Percentiles rank a stretch among this genome's conserved stretches.
Conservation (phyloP, 176 grass and related monocot genomes). For the Zoysia pacifica region DNA sequence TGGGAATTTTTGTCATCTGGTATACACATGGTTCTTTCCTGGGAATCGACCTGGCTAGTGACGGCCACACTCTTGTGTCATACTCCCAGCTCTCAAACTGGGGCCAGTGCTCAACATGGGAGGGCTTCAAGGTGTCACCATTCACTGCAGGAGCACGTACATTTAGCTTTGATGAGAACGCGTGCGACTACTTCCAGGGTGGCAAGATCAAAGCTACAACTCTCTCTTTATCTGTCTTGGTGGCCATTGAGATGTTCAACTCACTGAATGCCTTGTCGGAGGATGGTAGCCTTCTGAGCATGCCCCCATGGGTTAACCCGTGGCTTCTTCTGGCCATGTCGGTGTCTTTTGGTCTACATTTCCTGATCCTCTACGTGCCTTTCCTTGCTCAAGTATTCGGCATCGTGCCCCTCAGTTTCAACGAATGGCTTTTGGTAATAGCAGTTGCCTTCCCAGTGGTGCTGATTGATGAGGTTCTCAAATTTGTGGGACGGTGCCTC, state of each 20-base stretch:
- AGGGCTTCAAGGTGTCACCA: slow-evolving; percentile 66
- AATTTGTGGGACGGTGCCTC: slow-evolving; percentile 75
- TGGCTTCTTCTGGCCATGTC: slow-evolving; percentile 98
- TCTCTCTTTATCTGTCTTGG: slow-evolving; percentile 86
- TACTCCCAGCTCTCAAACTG: slow-evolving; percentile 87
- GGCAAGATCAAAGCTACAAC: slow-evolving; percentile 97
- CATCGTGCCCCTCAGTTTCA: slow-evolving; percentile 88
- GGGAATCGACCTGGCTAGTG: slow-evolving; percentile 84
- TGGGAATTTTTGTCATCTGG: slow-evolving; percentile 92
- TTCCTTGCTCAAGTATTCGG: slow-evolving; percentile 92
- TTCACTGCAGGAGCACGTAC: slow-evolving; percentile 71
- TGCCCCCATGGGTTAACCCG: slow-evolving; percentile 96
- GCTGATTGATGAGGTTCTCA: slow-evolving; percentile 87
- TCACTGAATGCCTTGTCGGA: slow-evolving; percentile 95
- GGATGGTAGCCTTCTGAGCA: slow-evolving; percentile 80
- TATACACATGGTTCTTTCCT: slow-evolving; percentile 88
- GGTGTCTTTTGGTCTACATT: slow-evolving; percentile 87
- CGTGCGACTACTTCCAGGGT: slow-evolving; percentile 89
- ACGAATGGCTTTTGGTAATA: slow-evolving; percentile 92
- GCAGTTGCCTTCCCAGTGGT: slow-evolving; percentile 84
- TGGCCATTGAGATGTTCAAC: slow-evolving; percentile 99
- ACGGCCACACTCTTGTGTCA: slow-evolving; percentile 85
- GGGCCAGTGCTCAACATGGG: slow-evolving; percentile 85
- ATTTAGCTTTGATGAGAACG: slow-evolving; percentile 64
- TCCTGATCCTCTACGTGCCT: slow-evolving; percentile 89